Base-by-base conservation (phyloP, 2,329 filamentous ascomycete species). In the Stagonosporopsis chrysanthemi region DNA sequence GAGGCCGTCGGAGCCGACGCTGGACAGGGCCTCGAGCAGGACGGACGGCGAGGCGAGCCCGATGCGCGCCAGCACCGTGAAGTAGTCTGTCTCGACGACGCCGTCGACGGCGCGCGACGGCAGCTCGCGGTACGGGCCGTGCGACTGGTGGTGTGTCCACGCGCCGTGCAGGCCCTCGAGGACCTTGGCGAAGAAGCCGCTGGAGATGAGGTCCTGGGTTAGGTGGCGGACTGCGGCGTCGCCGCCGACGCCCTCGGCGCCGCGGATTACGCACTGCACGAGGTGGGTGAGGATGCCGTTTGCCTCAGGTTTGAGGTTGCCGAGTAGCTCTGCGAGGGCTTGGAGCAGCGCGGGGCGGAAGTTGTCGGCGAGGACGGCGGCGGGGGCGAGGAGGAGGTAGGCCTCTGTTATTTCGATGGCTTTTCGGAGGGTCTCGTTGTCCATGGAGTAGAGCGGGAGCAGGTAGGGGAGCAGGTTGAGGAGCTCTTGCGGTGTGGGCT, bases 1-100 rank as follows among this genome's bases (percentile, higher is more conserved):
- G 7, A 73, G 49, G 2, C 64, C 66, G 2, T 61, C 64, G 4
- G 57, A 62, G 3, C 60, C 62, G 2, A 70, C 54, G 0, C 64
- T 68, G 17, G 84, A 81, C 4, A 86, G 69, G 0, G 82, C 83
- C 42, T 81, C 79, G 12, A 88, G 79, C 64, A 97, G 89, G 2
- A 90, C 80, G 2, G 77, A 77, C 0, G 93, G 91, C 35, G 90
- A 89, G 0, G 88, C 87, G 2, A 96, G 79, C 0, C 88, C 86
- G 15, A 98, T 83, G 1, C 93, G 89, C 2, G 91, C 88, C 2
- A 99, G 82, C 2, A 98, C 87, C 4, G 87, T 85, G 70, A 96
- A 90, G 74, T 96, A 97, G 71, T 97, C 91, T 0, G 90, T 90
- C 70, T 97, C 88, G 0, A 90, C 88, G 11, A 92, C 83, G 12